Evolutionary conservation across 1,139 yeast genomes (phyloP).

Genomic region (Taphrina populina): DNA sequence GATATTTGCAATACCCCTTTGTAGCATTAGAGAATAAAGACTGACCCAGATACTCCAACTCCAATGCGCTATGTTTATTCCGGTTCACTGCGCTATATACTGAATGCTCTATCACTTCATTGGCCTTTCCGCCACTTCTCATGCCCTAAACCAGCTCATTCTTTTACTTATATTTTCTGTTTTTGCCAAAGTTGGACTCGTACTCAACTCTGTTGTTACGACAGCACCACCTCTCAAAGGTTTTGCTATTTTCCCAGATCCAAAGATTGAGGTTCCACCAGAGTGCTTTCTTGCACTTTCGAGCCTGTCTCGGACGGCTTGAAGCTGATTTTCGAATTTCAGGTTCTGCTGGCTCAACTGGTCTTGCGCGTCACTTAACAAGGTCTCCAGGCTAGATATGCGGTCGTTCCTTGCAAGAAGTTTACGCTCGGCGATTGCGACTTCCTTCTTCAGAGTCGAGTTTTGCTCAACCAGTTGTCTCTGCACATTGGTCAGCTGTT

Average conservation of each 20-base stretch:
- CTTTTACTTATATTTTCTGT: neutral
- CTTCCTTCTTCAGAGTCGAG: slow-evolving; percentile 49
- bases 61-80: no score
- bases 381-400: slow-evolving; percentile 56
- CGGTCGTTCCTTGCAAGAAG: slow-evolving; percentile 61
- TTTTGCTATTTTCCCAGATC: slow-evolving; percentile 54
- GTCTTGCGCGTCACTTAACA: slow-evolving; percentile 56
- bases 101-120: no score
- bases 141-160: slow-evolving; percentile 22
- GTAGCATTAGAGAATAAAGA: no score
- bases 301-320: slow-evolving; percentile 50
- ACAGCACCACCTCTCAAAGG: slow-evolving; percentile 61
- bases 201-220: neutral
- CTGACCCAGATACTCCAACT: no score
- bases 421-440: slow-evolving; percentile 58
- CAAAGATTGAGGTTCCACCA: slow-evolving; percentile 14
- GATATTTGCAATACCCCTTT: no score
- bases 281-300: slow-evolving; percentile 38
- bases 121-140: no score
- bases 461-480: slow-evolving; percentile 54
- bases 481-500: slow-evolving; percentile 50
- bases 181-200: slow-evolving; percentile 15
- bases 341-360: slow-evolving; percentile 54
- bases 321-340: slow-evolving; percentile 56
- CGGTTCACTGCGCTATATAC: no score